phyloP scores from a whole-genome alignment of 164 flowering plant species.

The Chimonanthus praecox region DNA sequence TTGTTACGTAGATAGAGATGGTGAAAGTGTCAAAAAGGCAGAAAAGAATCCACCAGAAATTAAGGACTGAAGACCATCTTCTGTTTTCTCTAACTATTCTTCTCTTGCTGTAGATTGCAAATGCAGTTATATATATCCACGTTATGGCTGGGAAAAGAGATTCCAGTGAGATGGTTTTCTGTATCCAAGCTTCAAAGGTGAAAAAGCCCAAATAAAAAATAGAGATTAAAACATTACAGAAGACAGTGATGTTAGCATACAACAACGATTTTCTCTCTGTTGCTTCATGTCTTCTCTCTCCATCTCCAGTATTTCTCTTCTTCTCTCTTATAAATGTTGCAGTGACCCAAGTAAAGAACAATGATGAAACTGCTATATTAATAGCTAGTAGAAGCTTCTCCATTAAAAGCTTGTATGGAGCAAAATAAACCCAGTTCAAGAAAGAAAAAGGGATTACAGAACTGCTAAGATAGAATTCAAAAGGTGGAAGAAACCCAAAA shows the following conservation, averaged over 20 bases:
- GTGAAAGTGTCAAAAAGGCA: constrained; percentile 19
- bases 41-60: constrained; percentile 54
- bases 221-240: constrained; percentile 31
- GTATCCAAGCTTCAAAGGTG: constrained; percentile 29
- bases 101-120: constrained; percentile 27
- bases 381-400: constrained; percentile 21
- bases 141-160: constrained; percentile 23
- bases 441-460: not conserved
- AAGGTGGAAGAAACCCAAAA: not conserved
- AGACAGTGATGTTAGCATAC: constrained; percentile 17
- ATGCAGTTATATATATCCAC: constrained; percentile 38
- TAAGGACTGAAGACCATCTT: constrained; percentile 52
- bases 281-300: constrained; percentile 1
- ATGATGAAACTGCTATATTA: constrained; percentile 22
- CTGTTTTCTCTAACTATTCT: constrained; percentile 15
- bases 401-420: constrained; percentile 21
- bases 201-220: constrained; percentile 34
- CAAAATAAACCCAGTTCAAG: constrained; percentile 4
- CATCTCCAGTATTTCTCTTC: constrained; percentile 12
- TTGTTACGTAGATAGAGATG: constrained; percentile 20
- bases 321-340: constrained; percentile 26
- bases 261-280: constrained; percentile 6
- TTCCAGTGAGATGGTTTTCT: constrained; percentile 11
- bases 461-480: not conserved
- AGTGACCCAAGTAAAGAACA: constrained; percentile 42